Percentiles rank a stretch among this genome's conserved stretches.
These are phyloP conservation scores for Penicillium decumbens DNA, from an alignment of 2,329 filamentous ascomycete species.

Conservation along the genomic window DNA sequence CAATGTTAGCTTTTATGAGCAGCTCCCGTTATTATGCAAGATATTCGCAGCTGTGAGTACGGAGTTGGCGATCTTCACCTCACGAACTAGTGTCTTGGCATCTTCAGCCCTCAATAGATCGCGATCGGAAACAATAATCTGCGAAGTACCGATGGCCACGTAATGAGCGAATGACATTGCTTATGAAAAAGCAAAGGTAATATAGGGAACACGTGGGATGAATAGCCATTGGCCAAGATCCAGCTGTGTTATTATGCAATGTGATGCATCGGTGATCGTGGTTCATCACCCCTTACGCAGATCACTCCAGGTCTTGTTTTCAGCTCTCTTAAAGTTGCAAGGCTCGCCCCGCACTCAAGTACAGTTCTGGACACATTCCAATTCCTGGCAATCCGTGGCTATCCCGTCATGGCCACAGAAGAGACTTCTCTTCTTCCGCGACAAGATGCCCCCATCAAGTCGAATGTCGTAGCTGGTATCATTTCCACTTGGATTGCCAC, in stretches of 20 bases:
- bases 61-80: neutral
- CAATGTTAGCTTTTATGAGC: neutral
- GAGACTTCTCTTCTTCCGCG: neutral
- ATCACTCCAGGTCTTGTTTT: neutral
- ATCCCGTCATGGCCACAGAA: neutral
- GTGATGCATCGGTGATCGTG: neutral
- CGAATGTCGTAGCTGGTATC: conserved; percentile 7
- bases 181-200: neutral
- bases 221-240: neutral
- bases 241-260: neutral
- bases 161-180: neutral
- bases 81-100: conserved; percentile 9
- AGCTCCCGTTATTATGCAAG: neutral
- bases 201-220: neutral
- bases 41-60: neutral
- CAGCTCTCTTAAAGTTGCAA: neutral
- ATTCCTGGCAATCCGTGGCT: neutral
- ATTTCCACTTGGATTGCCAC: conserved; percentile 15
- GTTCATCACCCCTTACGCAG: neutral
- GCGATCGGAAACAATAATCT: neutral
- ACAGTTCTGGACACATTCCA: neutral
- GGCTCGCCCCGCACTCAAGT: neutral
- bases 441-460: neutral
- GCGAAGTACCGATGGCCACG: neutral
- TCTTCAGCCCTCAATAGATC: neutral